Conservation (phyloP, 208 protist species). For the Vickermania spadyakhi region DNA sequence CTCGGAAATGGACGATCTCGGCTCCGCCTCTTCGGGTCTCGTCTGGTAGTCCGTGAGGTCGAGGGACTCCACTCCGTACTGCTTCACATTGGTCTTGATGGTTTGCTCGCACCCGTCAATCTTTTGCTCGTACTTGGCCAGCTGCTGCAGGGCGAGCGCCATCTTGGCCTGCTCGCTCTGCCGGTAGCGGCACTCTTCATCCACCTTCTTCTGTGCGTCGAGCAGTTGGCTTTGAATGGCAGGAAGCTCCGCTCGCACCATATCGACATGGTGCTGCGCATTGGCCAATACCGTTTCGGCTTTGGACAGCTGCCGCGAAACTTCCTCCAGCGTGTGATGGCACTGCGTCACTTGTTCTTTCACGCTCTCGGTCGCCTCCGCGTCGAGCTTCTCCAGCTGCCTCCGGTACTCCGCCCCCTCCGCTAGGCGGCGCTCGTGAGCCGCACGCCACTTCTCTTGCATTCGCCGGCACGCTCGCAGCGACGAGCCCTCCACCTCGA, state of each 20-base stretch:
- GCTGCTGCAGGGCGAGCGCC: conserved; percentile 67
- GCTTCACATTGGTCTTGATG: conserved; percentile 71
- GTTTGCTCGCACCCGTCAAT: conserved; percentile 82
- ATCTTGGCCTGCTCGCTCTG: conserved; percentile 72
- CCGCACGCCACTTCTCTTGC: conserved; percentile 56
- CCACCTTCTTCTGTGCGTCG: conserved; percentile 55
- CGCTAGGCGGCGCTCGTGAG: conserved; percentile 52
- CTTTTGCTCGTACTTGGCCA: conserved; percentile 83
- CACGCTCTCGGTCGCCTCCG: conserved; percentile 44
- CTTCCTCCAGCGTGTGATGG: conserved; percentile 29
- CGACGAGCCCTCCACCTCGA: conserved; percentile 66
- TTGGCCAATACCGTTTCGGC: conserved; percentile 44
- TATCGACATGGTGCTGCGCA: conserved; percentile 43
- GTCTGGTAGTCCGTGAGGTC: conserved; percentile 24
- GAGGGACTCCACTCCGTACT: conserved; percentile 83
- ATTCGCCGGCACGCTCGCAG: conserved; percentile 50
- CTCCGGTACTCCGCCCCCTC: conserved; percentile 51
- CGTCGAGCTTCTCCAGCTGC: conserved; percentile 43
- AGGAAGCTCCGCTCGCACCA: conserved; percentile 45
- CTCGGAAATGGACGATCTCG: background rate
- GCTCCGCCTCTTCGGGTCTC: background rate
- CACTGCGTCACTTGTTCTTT: conserved; percentile 43
- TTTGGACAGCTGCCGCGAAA: conserved; percentile 33
- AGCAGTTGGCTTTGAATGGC: conserved; percentile 44
- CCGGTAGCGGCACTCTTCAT: conserved; percentile 76